Base-by-base conservation (phyloP, 2,329 filamentous ascomycete species). In the Colletotrichum sp. region DNA sequence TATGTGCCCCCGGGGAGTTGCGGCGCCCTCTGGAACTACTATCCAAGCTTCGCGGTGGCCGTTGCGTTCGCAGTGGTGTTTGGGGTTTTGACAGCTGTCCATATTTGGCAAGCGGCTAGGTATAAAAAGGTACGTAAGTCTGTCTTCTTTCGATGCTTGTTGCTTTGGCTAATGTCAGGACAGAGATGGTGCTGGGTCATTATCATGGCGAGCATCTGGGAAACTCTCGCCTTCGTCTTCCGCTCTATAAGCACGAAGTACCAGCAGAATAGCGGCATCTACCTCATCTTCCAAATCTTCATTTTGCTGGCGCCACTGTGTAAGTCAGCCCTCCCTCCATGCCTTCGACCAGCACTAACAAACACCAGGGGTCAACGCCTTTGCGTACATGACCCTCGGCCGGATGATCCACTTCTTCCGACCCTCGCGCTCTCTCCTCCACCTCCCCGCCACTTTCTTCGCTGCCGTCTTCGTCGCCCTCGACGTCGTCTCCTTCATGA, bases 301-400 rank as follows among this genome's bases (percentile, higher is more conserved):
- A 77, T 82, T 64, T 61, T 82, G 21, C 76, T 81, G 2, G 79
- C 80, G 11, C 80, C 81, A 0, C 34, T 81, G 1, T 81, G 80
- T 81, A 69, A 76, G 78, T 77, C 11, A 3, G 2, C 7, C 5
- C 11, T 38, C 21, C 2, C 18, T 5, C n/a, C 38, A 6, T 18
- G 15, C 9, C 29, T 6, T 13, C 13, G 4, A 0, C 33, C 9
- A 59, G 57, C 29, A 16, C 59, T 69, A 54, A 66, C 16, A 61
- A 4, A 21, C 13, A 5, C n/a, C 36, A 83, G 82, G 82, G 82
- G 80, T 88, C n/a, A 87, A 87, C 72, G 85, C 85, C 3, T 88
- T 85, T 73, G 82, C 83, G 31, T 87, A 87, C 78, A 86, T 87
- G 84, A 79, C 84, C 6, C 79, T 88, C 16, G 86, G 82, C 5